Base-by-base conservation (phyloP, 352 stramenopile species). In the Sclerospora graminicola region DNA sequence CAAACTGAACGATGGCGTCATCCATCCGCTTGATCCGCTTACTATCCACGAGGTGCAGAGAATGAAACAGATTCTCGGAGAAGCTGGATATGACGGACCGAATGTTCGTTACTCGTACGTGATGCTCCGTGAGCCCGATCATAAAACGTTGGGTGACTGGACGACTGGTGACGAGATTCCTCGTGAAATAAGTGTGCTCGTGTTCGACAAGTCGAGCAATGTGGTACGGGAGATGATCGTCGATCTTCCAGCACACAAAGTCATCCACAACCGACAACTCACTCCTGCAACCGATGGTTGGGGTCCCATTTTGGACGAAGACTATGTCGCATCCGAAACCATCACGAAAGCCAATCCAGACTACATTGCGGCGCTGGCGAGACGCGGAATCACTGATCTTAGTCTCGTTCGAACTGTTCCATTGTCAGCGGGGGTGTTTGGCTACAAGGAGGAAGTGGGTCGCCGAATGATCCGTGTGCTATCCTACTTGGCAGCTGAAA, bases 121-220 rank as follows among this genome's bases (percentile, higher is more conserved):
- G 41, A 65, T 76, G 62, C 43, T 76, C 48, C 65, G 62, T 32
- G 65, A 73, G 39, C 65, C 65, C 2, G 59, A 76, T 35, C 59
- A 76, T 47, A 33, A 46, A 18, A 76, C 62, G 18, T 41, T 76
- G 32, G 32, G 43, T 34, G 55, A 60, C 23, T 76, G 70, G 33
- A 45, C 69, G 9, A 19, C 50, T 26, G 58, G 55, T 1, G 23
- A 34, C 13, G 53, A 50, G 54, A 58, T 76, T 18, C 65, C 65
- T 5, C 65, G 65, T 4, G 65, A 76, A 36, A 50, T 76, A 29
- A 55, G 65, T 15, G 52, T 53, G 26, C 27, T 76, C n/a, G 39
- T 76, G 38, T 55, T 76, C 13, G 50, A 76, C 44, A 53, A 60
- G 34, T 33, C 34, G n/a, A 48, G 53, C 14, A 73, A 66, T 35